A percentile compares a stretch with the other conserved stretches of the same genome.
These are phyloP conservation scores for Diaporthe nobilis DNA, from an alignment of 2,329 filamentous ascomycete species.

Conservation along the genomic window DNA sequence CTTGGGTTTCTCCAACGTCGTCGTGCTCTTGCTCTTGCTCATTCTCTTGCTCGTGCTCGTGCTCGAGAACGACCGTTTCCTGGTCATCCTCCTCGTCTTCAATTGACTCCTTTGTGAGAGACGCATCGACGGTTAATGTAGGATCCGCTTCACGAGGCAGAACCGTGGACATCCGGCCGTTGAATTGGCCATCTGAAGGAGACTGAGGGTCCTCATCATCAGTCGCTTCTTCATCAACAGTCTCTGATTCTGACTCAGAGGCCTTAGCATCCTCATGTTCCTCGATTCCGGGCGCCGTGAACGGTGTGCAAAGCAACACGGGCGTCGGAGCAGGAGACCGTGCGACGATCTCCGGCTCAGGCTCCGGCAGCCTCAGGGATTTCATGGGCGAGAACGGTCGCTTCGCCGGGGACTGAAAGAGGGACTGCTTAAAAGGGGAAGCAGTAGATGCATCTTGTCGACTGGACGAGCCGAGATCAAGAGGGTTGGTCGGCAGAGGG, in stretches of 20 bases:
- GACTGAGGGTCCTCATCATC: constrained; percentile 33
- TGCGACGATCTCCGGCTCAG: constrained; percentile 42
- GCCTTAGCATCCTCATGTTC: constrained; percentile 13
- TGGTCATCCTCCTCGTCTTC: constrained; percentile 42
- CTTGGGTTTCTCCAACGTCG: constrained; percentile 17
- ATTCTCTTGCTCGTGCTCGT: constrained; percentile 25
- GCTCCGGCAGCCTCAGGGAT: constrained; percentile 52
- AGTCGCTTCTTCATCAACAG: constrained; percentile 6
- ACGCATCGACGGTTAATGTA: constrained; percentile 41
- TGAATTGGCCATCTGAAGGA: background rate
- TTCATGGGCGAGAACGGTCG: constrained; percentile 53
- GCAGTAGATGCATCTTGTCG: constrained; percentile 48
- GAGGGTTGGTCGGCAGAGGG: constrained; percentile 59
- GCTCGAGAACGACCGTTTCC: constrained; percentile 41
- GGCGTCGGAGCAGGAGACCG: constrained; percentile 38
- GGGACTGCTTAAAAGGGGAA: constrained; percentile 61
- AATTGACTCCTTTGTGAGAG: constrained; percentile 5
- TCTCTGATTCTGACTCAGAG: constrained; percentile 1
- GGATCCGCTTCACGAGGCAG: constrained; percentile 51
- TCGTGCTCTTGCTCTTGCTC: constrained; percentile 29
- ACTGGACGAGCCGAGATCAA: constrained; percentile 48
- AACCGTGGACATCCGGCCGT: constrained; percentile 42
- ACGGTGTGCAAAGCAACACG: constrained; percentile 30
- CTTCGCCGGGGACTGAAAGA: constrained; percentile 62
- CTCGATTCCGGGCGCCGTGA: constrained; percentile 25